A percentile compares a stretch with the other conserved stretches of the same genome.
Conservation (phyloP, 2,329 filamentous ascomycete species). For the Arthrobotrys iridis region DNA sequence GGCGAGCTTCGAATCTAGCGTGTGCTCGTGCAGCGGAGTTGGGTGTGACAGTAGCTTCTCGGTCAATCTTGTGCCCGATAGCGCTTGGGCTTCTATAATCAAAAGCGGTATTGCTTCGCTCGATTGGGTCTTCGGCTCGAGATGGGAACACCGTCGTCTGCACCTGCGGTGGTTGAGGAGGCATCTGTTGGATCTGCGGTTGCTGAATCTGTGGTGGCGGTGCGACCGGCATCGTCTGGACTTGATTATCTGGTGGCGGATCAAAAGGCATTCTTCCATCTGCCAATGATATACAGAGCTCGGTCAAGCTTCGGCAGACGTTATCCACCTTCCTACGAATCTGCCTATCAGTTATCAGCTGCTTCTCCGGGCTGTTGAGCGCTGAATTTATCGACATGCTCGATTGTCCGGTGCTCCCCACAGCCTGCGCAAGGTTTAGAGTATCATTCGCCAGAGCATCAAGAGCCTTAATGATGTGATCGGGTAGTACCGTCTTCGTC, state of each 20-base stretch:
- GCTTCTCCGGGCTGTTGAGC: constrained; percentile 58
- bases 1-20: constrained; percentile 47
- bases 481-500: constrained; percentile 74
- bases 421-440: constrained; percentile 78
- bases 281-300: constrained; percentile 85
- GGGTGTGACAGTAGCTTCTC: constrained; percentile 49
- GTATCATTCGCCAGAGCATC: constrained; percentile 86
- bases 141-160: constrained; percentile 33
- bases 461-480: constrained; percentile 79
- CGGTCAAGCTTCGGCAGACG: constrained; percentile 90
- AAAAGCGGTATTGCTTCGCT: constrained; percentile 33
- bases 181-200: constrained; percentile 10
- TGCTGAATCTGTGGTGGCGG: constrained; percentile 29
- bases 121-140: constrained; percentile 41
- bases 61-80: constrained; percentile 51
- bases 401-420: constrained; percentile 74
- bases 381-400: constrained; percentile 64
- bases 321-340: constrained; percentile 89
- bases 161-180: constrained; percentile 23
- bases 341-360: constrained; percentile 77
- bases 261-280: constrained; percentile 65
- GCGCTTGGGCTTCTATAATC: constrained; percentile 49
- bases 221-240: constrained; percentile 26
- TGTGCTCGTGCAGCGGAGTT: constrained; percentile 40
- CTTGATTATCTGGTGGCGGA: constrained; percentile 26